Evolutionary conservation across 176 grass and related monocot genomes (phyloP).

Genomic region (Musa acuminata): DNA sequence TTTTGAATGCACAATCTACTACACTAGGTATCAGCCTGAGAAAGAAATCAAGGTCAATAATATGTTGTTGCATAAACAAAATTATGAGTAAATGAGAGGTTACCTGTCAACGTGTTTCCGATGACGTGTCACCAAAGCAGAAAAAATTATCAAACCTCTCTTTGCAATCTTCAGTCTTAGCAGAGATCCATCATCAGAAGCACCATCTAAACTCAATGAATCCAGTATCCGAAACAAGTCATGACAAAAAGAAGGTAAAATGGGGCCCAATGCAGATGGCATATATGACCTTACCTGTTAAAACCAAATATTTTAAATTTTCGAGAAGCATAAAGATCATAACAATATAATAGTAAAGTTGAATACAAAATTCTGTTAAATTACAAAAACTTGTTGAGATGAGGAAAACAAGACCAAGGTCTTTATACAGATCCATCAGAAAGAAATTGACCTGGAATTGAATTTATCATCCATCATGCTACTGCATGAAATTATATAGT

Average conservation of each 20-base stretch:
- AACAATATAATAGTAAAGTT: neutral
- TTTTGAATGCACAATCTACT: conserved; percentile 48
- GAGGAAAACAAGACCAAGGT: neutral
- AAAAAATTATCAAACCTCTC: conserved; percentile 80
- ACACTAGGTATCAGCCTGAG: conserved; percentile 68
- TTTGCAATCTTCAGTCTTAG: conserved; percentile 69
- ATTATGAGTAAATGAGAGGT: conserved; percentile 24
- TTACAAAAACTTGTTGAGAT: neutral
- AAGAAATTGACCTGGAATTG: neutral
- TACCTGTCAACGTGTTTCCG: conserved; percentile 81
- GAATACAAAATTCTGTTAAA: neutral
- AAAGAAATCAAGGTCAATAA: conserved; percentile 28
- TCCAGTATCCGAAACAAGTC: conserved; percentile 67
- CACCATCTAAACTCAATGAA: conserved; percentile 45
- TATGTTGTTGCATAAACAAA: conserved; percentile 19
- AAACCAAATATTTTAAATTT: neutral
- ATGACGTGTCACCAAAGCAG: conserved; percentile 66
- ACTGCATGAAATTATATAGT: too few relatives aligned
- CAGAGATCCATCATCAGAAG: conserved; percentile 27
- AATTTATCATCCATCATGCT: neutral
- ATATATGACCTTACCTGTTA: conserved; percentile 79
- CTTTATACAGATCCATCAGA: neutral
- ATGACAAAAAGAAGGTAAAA: conserved; percentile 70
- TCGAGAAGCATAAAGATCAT: neutral
- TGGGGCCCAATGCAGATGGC: conserved; percentile 50